These are phyloP conservation scores for Coriolopsis trogii DNA, from an alignment of 1,284 basidiomycete genomes.

Conservation along the genomic window DNA sequence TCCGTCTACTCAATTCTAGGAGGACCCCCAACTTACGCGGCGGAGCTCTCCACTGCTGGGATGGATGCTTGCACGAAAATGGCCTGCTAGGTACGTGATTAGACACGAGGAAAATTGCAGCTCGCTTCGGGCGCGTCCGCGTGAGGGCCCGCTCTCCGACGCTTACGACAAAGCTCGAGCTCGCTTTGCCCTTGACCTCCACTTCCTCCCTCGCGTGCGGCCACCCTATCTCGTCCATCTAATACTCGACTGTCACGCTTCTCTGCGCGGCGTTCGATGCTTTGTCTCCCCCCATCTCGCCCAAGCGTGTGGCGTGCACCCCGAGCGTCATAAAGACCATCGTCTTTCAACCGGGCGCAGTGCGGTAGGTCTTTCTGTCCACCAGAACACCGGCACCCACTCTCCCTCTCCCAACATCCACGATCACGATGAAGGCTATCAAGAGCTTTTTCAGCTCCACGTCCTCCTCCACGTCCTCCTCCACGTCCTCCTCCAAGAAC, in stretches of 20 bases:
- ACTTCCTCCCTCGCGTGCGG: not conserved
- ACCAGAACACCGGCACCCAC: not conserved
- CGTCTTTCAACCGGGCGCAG: not conserved
- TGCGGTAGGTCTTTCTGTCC: not conserved
- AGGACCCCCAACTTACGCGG: no score
- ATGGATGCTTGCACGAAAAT: no score
- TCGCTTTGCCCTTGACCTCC: not conserved
- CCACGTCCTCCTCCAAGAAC: not conserved
- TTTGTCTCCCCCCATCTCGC: not conserved
- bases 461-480: not conserved
- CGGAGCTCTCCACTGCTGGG: no score
- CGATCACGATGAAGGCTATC: slow-evolving; percentile 6
- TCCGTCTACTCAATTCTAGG: no score
- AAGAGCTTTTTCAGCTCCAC: slow-evolving; percentile 5
- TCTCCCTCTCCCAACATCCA: not conserved
- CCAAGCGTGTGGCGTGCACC: not conserved
- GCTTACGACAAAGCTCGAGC: no score
- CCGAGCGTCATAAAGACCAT: not conserved
- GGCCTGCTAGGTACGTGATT: no score
- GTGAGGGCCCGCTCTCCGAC: no score
- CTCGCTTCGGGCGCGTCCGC: no score
- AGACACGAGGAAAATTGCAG: no score
- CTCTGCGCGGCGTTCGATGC: not conserved
- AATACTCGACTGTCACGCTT: no score
- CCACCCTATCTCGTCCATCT: not conserved